Percentiles rank a stretch among this genome's conserved stretches.
Conservation (phyloP, 2,329 filamentous ascomycete species). For the Botrytis tulipae region DNA sequence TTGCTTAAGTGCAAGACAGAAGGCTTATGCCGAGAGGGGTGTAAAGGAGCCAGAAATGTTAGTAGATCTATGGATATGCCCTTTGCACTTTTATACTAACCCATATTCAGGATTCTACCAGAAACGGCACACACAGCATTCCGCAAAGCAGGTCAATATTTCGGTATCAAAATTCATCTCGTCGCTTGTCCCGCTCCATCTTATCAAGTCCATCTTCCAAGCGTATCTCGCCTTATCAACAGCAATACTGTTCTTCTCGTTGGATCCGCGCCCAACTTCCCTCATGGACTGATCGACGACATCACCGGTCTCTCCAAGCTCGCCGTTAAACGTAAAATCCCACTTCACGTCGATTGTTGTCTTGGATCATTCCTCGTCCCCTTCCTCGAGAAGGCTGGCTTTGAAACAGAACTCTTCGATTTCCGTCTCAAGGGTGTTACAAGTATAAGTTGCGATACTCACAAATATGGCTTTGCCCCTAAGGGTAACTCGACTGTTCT, state of each 20-base stretch:
- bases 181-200: conserved; percentile 81
- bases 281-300: conserved; percentile 96
- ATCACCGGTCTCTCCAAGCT: conserved; percentile 82
- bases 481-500: conserved; percentile 95
- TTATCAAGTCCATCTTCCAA: conserved; percentile 79
- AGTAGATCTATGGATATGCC: conserved; percentile 36
- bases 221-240: conserved; percentile 83
- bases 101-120: conserved; percentile 72
- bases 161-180: conserved; percentile 90
- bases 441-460: conserved; percentile 93
- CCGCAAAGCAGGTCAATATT: conserved; percentile 91
- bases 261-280: conserved; percentile 94
- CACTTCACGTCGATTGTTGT: conserved; percentile 96
- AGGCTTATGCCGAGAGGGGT: conserved; percentile 79
- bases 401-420: conserved; percentile 84
- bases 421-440: conserved; percentile 94
- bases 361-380: conserved; percentile 93
- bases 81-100: conserved; percentile 29
- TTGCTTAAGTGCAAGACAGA: conserved; percentile 84
- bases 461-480: conserved; percentile 98
- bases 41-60: conserved; percentile 94
- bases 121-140: conserved; percentile 95
- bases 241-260: conserved; percentile 91
- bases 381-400: conserved; percentile 89
- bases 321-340: conserved; percentile 74